A percentile compares a stretch with the other conserved stretches of the same genome.
Evolutionary conservation across 176 grass and related monocot species (phyloP).

Genomic region (Zoysia japonica): DNA sequence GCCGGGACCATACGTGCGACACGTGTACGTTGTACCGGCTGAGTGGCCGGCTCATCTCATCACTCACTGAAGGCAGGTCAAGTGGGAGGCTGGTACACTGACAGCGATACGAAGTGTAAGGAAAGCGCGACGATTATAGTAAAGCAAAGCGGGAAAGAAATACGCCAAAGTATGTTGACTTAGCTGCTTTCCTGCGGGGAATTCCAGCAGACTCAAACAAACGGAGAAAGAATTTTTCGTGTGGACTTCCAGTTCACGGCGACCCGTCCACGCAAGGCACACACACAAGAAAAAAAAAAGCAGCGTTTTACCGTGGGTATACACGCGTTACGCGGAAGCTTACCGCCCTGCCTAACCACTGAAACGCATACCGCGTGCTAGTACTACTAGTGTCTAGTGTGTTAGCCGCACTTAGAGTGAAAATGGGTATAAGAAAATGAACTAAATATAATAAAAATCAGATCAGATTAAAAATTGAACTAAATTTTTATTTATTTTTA

Average conservation of each 20-base stretch:
- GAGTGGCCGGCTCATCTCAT: conserved; percentile 6
- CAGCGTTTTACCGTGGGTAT: neutral
- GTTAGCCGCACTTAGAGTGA: too few species aligned
- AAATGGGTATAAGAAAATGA: too few species aligned
- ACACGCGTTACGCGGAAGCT: neutral
- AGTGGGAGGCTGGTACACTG: neutral
- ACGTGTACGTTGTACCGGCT: neutral
- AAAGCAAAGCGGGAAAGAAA: neutral
- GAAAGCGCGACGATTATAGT: neutral
- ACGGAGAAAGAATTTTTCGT: neutral
- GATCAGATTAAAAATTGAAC: too few species aligned
- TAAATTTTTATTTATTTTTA: too few species aligned
- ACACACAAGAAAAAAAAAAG: neutral
- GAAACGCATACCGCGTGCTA: neutral
- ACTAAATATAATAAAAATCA: too few species aligned
- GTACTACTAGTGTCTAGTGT: neutral
- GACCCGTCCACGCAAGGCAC: neutral
- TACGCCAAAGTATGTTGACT: neutral
- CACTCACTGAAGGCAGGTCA: neutral
- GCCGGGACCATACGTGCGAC: neutral
- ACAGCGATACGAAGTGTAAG: neutral
- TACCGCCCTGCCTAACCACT: neutral
- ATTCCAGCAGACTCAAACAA: neutral
- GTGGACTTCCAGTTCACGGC: neutral
- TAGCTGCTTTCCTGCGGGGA: neutral